These are phyloP conservation scores for Alternaria longipes DNA, from an alignment of 2,329 filamentous ascomycete species.

Conservation along the genomic window DNA sequence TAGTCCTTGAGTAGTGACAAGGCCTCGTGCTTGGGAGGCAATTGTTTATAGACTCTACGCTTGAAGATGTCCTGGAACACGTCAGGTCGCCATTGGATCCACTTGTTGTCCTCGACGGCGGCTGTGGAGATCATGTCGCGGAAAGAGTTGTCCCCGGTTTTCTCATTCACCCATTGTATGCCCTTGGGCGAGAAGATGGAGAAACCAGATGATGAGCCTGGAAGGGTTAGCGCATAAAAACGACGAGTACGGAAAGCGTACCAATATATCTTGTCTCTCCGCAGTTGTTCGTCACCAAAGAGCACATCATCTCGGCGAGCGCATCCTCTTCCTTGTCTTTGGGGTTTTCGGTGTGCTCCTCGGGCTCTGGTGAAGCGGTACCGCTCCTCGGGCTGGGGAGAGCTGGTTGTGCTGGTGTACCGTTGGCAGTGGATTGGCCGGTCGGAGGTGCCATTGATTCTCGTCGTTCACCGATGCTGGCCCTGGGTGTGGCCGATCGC, in stretches of 20 bases:
- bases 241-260: constrained; percentile 53
- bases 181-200: constrained; percentile 99
- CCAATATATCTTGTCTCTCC: constrained; percentile 97
- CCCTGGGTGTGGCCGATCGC: constrained; percentile 34
- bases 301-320: constrained; percentile 98
- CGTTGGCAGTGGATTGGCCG: constrained; percentile 20
- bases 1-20: constrained; percentile 89
- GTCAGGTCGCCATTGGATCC: constrained; percentile 98
- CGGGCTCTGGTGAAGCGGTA: constrained; percentile 60
- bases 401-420: constrained; percentile 57
- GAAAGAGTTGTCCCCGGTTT: constrained; percentile 95
- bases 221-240: constrained; percentile 21
- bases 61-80: constrained; percentile 93
- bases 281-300: constrained; percentile 90
- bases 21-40: constrained; percentile 88
- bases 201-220: constrained; percentile 95
- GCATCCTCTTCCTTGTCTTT: constrained; percentile 76
- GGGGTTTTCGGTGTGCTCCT: constrained; percentile 49
- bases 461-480: constrained; percentile 44
- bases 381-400: constrained; percentile 61
- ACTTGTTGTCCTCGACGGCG: constrained; percentile 90
- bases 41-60: constrained; percentile 80
- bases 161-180: constrained; percentile 97
- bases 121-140: constrained; percentile 91
- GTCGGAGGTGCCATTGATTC: constrained; percentile 52